Conservation (phyloP, 1,139 yeast genomes). For the Yamadazyma spencermartinsiae region DNA sequence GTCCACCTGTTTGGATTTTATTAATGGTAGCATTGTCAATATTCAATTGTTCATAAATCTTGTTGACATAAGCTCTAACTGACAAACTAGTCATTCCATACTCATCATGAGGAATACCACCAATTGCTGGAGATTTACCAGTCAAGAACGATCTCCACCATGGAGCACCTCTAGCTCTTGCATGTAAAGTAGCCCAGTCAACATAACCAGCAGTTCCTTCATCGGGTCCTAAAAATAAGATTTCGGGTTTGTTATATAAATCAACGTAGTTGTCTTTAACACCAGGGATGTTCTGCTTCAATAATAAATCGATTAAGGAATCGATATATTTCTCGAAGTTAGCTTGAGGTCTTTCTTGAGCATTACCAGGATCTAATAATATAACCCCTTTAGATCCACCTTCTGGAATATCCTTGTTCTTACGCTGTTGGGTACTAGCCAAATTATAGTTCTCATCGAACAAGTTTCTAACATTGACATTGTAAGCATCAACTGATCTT, state of each 20-base stretch:
- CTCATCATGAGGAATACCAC: slow-evolving; percentile 98
- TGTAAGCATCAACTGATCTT: slow-evolving; percentile 81
- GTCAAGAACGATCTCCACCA: slow-evolving; percentile 99
- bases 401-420: slow-evolving; percentile 97
- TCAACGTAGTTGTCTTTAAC: slow-evolving; percentile 86
- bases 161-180: slow-evolving; percentile 89
- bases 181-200: slow-evolving; percentile 98
- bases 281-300: slow-evolving; percentile 72
- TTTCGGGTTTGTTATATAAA: slow-evolving; percentile 79
- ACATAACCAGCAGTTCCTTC: slow-evolving; percentile 96
- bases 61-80: slow-evolving; percentile 89
- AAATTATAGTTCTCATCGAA: slow-evolving; percentile 96
- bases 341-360: slow-evolving; percentile 80
- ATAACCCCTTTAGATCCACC: slow-evolving; percentile 99
- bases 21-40: slow-evolving; percentile 59
- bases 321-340: slow-evolving; percentile 94
- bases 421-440: slow-evolving; percentile 95
- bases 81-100: slow-evolving; percentile 98
- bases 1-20: slow-evolving; percentile 97
- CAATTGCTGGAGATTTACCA: slow-evolving; percentile 87
- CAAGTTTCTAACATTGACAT: slow-evolving; percentile 80
- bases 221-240: slow-evolving; percentile 95
- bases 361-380: slow-evolving; percentile 74
- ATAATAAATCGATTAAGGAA: slow-evolving; percentile 80
- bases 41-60: slow-evolving; percentile 75